phyloP scores from a whole-genome alignment of 2,329 filamentous ascomycete genomes.

The Calonectria pteridis region DNA sequence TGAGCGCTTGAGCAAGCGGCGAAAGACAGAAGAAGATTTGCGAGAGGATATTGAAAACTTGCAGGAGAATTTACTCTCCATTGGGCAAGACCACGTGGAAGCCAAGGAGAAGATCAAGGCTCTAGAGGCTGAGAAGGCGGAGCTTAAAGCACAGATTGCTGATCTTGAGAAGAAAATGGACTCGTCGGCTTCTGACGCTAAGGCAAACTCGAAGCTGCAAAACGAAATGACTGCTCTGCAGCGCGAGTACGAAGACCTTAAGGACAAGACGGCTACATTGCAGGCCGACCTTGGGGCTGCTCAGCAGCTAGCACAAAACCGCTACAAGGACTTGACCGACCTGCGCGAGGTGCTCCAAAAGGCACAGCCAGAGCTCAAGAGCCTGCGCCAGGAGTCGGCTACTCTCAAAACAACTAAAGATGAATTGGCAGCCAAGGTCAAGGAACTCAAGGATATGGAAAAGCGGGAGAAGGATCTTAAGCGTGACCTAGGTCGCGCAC shows the following conservation, averaged over 20 bases:
- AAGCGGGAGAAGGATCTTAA: slow-evolving; percentile 85
- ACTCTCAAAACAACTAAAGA: slow-evolving; percentile 81
- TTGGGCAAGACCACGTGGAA: slow-evolving; percentile 87
- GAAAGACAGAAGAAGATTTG: slow-evolving; percentile 82
- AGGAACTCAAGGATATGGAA: slow-evolving; percentile 81
- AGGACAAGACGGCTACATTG: slow-evolving; percentile 75
- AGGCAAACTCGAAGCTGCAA: slow-evolving; percentile 67
- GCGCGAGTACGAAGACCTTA: slow-evolving; percentile 75
- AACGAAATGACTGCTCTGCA: slow-evolving; percentile 69
- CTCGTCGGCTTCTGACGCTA: slow-evolving; percentile 48
- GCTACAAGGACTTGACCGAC: slow-evolving; percentile 90
- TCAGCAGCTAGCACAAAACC: slow-evolving; percentile 85
- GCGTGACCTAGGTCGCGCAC: slow-evolving; percentile 77
- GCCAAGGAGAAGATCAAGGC: slow-evolving; percentile 82
- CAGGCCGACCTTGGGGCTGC: slow-evolving; percentile 89
- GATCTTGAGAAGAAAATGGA: slow-evolving; percentile 79
- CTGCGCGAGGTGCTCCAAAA: slow-evolving; percentile 85
- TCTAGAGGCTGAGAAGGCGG: slow-evolving; percentile 76
- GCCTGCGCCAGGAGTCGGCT: slow-evolving; percentile 80
- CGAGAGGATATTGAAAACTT: slow-evolving; percentile 89
- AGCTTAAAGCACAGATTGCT: slow-evolving; percentile 71
- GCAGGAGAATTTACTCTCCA: slow-evolving; percentile 80
- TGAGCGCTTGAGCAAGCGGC: slow-evolving; percentile 75
- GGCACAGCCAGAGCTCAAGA: slow-evolving; percentile 86
- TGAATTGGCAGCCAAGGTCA: slow-evolving; percentile 71